Evolutionary conservation across 1,139 yeast species (phyloP), one percentile per base, ranked within the genome.

Genomic region (Citeromyces siamensis): DNA sequence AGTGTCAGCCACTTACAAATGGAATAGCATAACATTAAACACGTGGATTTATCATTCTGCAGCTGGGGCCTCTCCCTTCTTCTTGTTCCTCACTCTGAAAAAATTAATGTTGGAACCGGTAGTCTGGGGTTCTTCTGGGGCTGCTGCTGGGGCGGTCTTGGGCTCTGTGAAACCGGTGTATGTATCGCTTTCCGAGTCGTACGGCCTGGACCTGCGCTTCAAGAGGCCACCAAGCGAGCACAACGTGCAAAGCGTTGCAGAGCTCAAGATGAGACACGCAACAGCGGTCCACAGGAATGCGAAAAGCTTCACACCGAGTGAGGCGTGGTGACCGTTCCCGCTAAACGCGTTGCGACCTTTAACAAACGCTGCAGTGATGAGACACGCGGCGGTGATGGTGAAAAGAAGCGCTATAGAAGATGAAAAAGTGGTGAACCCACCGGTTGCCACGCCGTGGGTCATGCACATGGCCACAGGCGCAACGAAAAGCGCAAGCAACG

Each of bases 281-380:
- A 66, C 70, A 2, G 72, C 58, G 14, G 81, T 64, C 90, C 90
- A 80, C 37, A 74, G 55, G 42, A 78, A 70, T 12, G 73, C 85
- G 53, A 78, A 63, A 55, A 73, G 59, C 43, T 70, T 69, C 28
- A 63, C 64, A 28, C 86, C 86, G 35, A 83, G 47, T 10, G 48
- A 52, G 9, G 90, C 70, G 16, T 43, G 37, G 37, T 55, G 50
- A 33, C 75, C 76, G 16, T 17, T 63, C 40, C 61, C 49, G 31
- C 58, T 59, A 58, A 81, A 81, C 13, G 65, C 64, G 44, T 68
- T 58, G 44, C 71, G 67, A 28, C 83, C 90, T 53, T 65, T 66
- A 20, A 72, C 82, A 52, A 65, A 77, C 32, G 69, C 71, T 21
- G 83, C 81, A 6, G 94, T 81, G 35, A 70, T 55, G 41, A 79